Conservation (phyloP, 2,329 filamentous ascomycete genomes). For the Sporothrix schenckii region DNA sequence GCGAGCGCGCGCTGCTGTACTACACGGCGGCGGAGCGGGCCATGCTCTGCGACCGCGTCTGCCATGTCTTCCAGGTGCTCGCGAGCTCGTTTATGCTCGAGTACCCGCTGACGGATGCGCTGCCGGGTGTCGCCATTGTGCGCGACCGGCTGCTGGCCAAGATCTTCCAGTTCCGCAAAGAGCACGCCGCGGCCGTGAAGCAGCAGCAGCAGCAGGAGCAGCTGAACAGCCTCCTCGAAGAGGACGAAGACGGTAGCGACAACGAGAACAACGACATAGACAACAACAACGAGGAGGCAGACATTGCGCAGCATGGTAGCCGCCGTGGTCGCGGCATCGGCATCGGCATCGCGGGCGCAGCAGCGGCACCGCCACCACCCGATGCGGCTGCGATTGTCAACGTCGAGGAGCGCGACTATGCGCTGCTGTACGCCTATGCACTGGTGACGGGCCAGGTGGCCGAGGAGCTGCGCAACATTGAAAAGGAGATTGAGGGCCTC, state of each 20-base stretch:
- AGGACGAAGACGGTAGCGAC: background rate
- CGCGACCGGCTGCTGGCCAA: slow-evolving; percentile 83
- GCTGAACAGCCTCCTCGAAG: background rate
- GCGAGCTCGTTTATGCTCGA: slow-evolving; percentile 93
- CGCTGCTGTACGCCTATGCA: slow-evolving; percentile 88
- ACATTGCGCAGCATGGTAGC: slow-evolving; percentile 5
- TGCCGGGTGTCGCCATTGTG: slow-evolving; percentile 79
- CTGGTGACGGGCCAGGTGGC: slow-evolving; percentile 69
- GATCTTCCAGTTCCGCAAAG: slow-evolving; percentile 82
- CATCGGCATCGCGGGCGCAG: background rate
- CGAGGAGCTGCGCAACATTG: slow-evolving; percentile 63
- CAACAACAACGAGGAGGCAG: background rate
- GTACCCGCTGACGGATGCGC: slow-evolving; percentile 85
- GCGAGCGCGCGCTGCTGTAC: slow-evolving; percentile 77
- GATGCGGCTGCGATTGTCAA: slow-evolving; percentile 38
- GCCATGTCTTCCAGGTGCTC: slow-evolving; percentile 82
- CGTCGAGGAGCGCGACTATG: slow-evolving; percentile 79
- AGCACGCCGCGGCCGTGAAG: slow-evolving; percentile 49
- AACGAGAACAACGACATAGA: background rate
- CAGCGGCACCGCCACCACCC: background rate
- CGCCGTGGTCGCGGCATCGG: background rate
- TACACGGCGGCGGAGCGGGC: slow-evolving; percentile 79
- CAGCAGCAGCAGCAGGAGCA: background rate
- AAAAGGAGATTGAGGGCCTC: slow-evolving; percentile 62
- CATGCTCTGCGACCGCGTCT: slow-evolving; percentile 83